Evolutionary conservation across 768 basidiomycete species (phyloP).

Genomic region (Cubamyces sp.): DNA sequence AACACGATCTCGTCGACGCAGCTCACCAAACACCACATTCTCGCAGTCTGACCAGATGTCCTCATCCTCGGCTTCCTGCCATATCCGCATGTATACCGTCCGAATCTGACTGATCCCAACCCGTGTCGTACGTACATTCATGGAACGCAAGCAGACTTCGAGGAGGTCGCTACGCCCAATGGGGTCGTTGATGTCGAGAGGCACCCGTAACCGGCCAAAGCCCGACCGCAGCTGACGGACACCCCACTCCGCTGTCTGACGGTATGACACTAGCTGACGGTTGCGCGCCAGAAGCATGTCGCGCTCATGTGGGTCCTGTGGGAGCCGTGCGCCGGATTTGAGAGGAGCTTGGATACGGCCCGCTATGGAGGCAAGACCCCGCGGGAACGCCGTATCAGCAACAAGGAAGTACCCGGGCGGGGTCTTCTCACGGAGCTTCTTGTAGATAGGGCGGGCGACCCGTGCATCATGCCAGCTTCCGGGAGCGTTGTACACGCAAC

Average conservation of each 20-base stretch:
- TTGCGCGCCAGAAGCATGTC: conserved; percentile 36
- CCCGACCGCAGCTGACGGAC: conserved; percentile 49
- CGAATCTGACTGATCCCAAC: conserved; percentile 49
- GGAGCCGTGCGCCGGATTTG: conserved; percentile 37
- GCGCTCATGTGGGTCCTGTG: conserved; percentile 24
- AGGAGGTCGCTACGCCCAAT: conserved; percentile 37
- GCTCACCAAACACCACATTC: conserved; percentile 41
- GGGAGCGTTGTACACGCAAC: conserved; percentile 41
- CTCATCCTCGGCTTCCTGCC: conserved; percentile 34
- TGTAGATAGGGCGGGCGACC: conserved; percentile 45
- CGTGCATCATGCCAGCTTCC: conserved; percentile 55
- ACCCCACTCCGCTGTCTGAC: conserved; percentile 58
- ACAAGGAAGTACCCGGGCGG: conserved; percentile 48
- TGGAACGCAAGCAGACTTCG: conserved; percentile 39
- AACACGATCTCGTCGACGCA: conserved; percentile 19
- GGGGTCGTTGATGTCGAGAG: conserved; percentile 39
- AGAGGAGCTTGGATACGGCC: conserved; percentile 44
- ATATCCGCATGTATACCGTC: conserved; percentile 45
- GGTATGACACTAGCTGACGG: conserved; percentile 45
- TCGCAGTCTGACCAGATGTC: conserved; percentile 42
- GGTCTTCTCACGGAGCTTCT: conserved; percentile 37
- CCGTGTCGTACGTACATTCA: conserved; percentile 40
- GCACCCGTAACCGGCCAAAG: conserved; percentile 49
- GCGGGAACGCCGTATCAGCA: conserved; percentile 51
- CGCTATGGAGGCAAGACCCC: conserved; percentile 36